Base-by-base conservation (phyloP, 2,329 filamentous ascomycete genomes). In the Davidsoniella eucalypti region DNA sequence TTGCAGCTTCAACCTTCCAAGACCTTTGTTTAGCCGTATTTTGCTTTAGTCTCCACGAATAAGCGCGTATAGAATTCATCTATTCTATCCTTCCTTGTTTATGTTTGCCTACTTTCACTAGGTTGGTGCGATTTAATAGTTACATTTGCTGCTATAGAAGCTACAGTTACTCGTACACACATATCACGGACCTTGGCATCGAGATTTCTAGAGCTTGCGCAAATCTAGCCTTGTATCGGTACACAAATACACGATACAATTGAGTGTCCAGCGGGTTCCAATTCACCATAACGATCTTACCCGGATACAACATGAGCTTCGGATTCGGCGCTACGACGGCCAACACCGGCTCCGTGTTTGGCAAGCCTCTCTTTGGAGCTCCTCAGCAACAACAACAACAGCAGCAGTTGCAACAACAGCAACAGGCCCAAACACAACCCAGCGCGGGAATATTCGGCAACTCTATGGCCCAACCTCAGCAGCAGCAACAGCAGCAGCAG, bases 401-500 rank as follows among this genome's bases (percentile, higher is more conserved):
- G 54, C 66, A 63, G 49, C 62, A 66, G 54, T 65, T 64, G 52
- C 67, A 21, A 8, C 40, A 39, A 17, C 45, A 17, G 17, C 38
- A 14, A 36, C 39, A 33, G 50, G 21, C 21, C 4, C 21, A 21
- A 21, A 21, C 4, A 21, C 44, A 45, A 44, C 39, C 40, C n/a
- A 37, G 39, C 21, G 29, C 39, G 9, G 44, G 53, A 43, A 21
- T 60, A 60, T 51, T 53, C 6, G 49, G 46, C 9, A 44, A 49
- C 9, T 47, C 50, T 37, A 33, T 44, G 14, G 21, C 37, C n/a
- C 46, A 45, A 17, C 25, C 39, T 4, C 49, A 50, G 26, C 44
- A 52, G 23, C 55, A 64, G 39, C 60, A 66, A 50, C 62, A 63
- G 51, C 67, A 69, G 50, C 69, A 71, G 50, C 64, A 62, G 44